Conservation (phyloP, 441 rosid species). For the Corymbia citriodora region DNA sequence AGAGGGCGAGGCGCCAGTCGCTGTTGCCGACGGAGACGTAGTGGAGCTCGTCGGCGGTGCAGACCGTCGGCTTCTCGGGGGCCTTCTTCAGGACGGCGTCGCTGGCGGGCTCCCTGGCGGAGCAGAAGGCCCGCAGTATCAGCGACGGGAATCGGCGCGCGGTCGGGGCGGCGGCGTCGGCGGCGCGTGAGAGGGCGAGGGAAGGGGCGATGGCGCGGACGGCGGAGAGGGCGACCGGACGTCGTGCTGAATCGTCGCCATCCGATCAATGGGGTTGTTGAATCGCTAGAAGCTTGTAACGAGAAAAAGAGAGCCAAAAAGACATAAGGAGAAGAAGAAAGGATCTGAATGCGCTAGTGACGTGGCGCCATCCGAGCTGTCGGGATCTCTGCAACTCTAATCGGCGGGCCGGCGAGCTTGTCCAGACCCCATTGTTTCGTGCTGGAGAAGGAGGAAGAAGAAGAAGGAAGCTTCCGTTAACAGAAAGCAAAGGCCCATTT, state of each 20-base stretch:
- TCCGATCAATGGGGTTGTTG: slow-evolving; percentile 24
- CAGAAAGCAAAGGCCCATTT: background rate
- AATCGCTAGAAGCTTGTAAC: background rate
- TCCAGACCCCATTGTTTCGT: background rate
- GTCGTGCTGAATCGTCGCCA: slow-evolving; percentile 31
- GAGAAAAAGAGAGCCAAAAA: background rate
- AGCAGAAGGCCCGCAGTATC: slow-evolving; percentile 40
- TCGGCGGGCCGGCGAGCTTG: background rate
- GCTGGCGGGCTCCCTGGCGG: slow-evolving; percentile 19
- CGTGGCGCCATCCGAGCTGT: background rate
- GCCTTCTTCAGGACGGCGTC: slow-evolving; percentile 18
- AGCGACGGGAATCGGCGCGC: slow-evolving; percentile 12
- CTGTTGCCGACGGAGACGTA: slow-evolving; percentile 61
- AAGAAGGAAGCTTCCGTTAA: background rate
- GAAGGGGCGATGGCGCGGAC: slow-evolving; percentile 18
- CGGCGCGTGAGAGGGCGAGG: slow-evolving; percentile 3
- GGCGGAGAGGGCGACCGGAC: slow-evolving; percentile 44
- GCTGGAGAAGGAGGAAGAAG: background rate
- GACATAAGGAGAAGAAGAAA: background rate
- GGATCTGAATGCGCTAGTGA: background rate
- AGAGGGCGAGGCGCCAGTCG: slow-evolving; percentile 93
- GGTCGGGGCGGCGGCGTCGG: background rate
- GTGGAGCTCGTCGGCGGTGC: slow-evolving; percentile 91
- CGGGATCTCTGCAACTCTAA: background rate
- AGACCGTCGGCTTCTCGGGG: slow-evolving; percentile 60